Base-by-base conservation (phyloP, 306 rosid species). In the Elaeagnus macrophylla region DNA sequence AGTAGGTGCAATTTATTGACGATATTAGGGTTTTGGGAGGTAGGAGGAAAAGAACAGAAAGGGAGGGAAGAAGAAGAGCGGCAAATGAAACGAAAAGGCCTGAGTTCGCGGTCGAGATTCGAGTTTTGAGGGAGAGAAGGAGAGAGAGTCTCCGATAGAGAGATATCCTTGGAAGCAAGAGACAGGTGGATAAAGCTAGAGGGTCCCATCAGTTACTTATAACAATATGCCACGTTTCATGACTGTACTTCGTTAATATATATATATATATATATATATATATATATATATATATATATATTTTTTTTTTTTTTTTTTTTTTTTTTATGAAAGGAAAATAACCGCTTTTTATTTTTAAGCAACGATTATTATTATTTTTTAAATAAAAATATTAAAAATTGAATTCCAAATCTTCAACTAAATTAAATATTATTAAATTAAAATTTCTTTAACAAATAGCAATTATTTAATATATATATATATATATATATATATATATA, bases 71-170 rank as follows among this genome's bases (percentile, higher is more conserved):
- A 68, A 47, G 37, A 61, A 65, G 71, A 54, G 94, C 88, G 90
- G 76, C 81, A 82, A 81, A 72, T 10, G 75, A 78, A 80, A 73
- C 65, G 69, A 76, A 74, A 72, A 62, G 80, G 53, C 36, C 69
- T 61, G 63, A 81, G 75, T 77, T 82, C 81, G 81, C 82, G 95
- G 88, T 67, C 67, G 65, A 81, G 86, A 84, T 82, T 84, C 77
- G 55, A 81, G 75, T 77, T 79, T 75, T 47, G 65, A 65, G 61
- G 61, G 66, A 66, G 68, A 68, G 75, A 69, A 53, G n/a, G n/a
- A 74, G 59, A 60, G 73, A 42, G 12, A 9, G 46, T 13, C 46
- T 42, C 13, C 12, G 18, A 48, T 3, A 43, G 17, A 12, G 16
- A 49, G 32, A 18, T 14, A 12, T 20, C 10, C 43, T 65, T 53